Evolutionary conservation across 2,329 filamentous ascomycete genomes (phyloP).

Genomic region (Sclerotiophoma versabilis): DNA sequence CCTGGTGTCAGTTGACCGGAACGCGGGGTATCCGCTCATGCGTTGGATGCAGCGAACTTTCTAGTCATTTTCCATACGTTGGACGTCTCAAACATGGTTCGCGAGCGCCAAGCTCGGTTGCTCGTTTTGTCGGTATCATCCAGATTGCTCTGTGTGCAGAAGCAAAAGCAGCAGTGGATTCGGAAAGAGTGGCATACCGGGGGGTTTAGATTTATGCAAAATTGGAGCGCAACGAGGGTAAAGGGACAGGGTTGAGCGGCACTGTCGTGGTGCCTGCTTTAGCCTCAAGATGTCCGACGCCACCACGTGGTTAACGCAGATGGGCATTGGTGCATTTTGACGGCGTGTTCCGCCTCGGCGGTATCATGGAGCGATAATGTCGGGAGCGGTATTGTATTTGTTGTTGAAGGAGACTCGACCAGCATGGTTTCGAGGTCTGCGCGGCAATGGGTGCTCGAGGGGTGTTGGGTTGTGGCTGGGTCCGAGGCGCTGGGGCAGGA

Average conservation of each 20-base stretch:
- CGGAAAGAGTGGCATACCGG: slow-evolving; percentile 13
- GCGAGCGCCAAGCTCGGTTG: slow-evolving; percentile 19
- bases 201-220: background rate
- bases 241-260: slow-evolving; percentile 4
- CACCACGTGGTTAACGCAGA: slow-evolving; percentile 7
- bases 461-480: slow-evolving; percentile 28
- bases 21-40: slow-evolving; percentile 43
- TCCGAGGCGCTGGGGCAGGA: slow-evolving; percentile 32
- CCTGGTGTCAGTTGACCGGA: slow-evolving; percentile 36
- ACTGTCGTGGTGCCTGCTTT: slow-evolving; percentile 2
- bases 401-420: slow-evolving; percentile 6
- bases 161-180: slow-evolving; percentile 23
- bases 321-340: background rate
- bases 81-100: slow-evolving; percentile 34
- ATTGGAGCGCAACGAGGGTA: background rate
- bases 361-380: background rate
- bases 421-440: slow-evolving; percentile 15
- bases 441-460: slow-evolving; percentile 21
- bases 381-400: background rate
- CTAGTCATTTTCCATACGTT: slow-evolving; percentile 38
- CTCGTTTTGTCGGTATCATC: slow-evolving; percentile 23
- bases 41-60: slow-evolving; percentile 38
- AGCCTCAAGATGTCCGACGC: background rate
- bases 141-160: background rate
- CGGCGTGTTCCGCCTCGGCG: slow-evolving; percentile 6